Base-by-base conservation (phyloP, 2,329 filamentous ascomycete genomes). In the Xylariomycetidae sp. region DNA sequence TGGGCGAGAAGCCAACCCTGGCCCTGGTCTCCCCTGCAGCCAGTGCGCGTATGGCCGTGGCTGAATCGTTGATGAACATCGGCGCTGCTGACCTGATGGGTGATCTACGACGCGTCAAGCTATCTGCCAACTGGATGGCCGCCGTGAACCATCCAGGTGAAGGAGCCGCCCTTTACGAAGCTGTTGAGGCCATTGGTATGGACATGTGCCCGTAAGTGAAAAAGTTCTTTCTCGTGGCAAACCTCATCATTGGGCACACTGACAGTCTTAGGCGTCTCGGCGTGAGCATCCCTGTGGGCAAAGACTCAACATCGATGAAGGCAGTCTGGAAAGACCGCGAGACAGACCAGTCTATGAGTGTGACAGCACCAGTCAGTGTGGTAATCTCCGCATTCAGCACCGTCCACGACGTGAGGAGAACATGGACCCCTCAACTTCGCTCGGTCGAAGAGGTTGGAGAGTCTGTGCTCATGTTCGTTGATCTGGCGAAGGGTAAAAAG, bases 301-400 rank as follows among this genome's bases (percentile, higher is more conserved):
- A 98, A 64, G 92, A 98, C 59, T 96, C 90, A 0, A 95, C 93
- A 61, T 95, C 89, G 3, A 96, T 98, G 92, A 95, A 95, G 70
- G 90, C 93, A 52, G 87, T 87, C 35, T 96, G 92, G 92, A 83
- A 79, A 53, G 84, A 90, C 46, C 67, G 68, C 40, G 66, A 73
- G 36, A 75, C 68, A 19, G 74, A 76, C 13, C 72, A 84, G 41
- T 64, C 72, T 10, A 92, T 85, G 65, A 89, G 89, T 46, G 90
- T 96, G 31, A 95, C 87, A 23, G 86, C 92, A 4, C 92, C 92
- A 2, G 76, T 96, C 49, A 94, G 90, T 1, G 73, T 94, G 5
- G 81, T 95, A 35, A 88, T 96, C 48, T 88, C 92, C 5, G 86
- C 92, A 1, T 95, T 96, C 53, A 82, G 83, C 1, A 76, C 87